phyloP scores from a whole-genome alignment of 2,329 filamentous ascomycete genomes.

The Neonectria ditissima region DNA sequence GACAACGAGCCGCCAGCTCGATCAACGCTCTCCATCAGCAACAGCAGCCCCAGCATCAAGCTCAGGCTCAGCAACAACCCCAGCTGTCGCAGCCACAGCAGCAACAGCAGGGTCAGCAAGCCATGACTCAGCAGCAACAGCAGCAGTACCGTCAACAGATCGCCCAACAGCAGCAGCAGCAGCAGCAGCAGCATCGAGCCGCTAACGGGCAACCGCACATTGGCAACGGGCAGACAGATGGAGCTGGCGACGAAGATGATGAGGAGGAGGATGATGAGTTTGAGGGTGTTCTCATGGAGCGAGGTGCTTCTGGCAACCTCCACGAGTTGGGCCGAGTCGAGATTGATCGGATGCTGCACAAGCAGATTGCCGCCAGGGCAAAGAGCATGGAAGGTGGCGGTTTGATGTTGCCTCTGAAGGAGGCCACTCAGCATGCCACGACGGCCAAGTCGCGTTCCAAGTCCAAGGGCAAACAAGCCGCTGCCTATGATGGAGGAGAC shows the following conservation, averaged over 20 bases:
- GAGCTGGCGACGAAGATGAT: conserved; percentile 70
- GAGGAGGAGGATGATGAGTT: conserved; percentile 70
- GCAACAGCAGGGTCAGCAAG: conserved; percentile 47
- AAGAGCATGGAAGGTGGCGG: conserved; percentile 79
- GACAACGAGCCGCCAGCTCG: conserved; percentile 72
- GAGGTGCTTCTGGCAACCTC: conserved; percentile 64
- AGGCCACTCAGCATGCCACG: conserved; percentile 57
- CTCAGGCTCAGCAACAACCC: conserved; percentile 46
- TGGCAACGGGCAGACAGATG: conserved; percentile 76
- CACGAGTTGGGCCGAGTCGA: conserved; percentile 69
- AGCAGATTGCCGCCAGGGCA: conserved; percentile 73
- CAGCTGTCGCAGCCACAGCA: conserved; percentile 49
- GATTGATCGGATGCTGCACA: conserved; percentile 77
- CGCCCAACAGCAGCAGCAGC: conserved; percentile 30
- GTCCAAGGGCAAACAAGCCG: conserved; percentile 50
- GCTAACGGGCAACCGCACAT: conserved; percentile 46
- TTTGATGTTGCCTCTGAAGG: conserved; percentile 77
- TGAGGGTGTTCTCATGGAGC: conserved; percentile 69
- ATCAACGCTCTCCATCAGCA: conserved; percentile 71
- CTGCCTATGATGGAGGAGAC: conserved; percentile 72
- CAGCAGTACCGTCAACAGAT: conserved; percentile 50
- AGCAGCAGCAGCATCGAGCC: conserved; percentile 52
- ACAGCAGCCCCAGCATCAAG: conserved; percentile 45
- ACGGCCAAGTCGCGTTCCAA: conserved; percentile 34
- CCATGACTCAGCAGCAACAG: conserved; percentile 42